These are phyloP conservation scores for Ceratonia siliqua DNA, from an alignment of 306 rosid species.

Conservation along the genomic window DNA sequence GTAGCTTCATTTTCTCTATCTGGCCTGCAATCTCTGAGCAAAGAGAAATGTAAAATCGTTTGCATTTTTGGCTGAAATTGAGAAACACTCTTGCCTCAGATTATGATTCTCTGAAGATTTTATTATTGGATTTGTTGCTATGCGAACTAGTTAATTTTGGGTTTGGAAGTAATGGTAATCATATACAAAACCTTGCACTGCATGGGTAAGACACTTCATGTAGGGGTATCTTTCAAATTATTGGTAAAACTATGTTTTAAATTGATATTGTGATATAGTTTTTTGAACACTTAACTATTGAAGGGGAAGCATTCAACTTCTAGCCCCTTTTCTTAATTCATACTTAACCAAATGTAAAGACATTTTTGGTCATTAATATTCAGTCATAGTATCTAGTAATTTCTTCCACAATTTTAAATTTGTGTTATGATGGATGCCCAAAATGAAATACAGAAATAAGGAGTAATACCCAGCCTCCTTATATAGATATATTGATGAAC, in stretches of 20 bases:
- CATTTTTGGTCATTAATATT: background rate
- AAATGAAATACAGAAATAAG: no score
- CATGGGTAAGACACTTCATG: background rate
- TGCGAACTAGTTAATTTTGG: background rate
- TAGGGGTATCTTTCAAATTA: background rate
- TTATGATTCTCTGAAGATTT: background rate
- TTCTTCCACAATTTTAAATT: background rate
- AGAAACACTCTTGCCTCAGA: background rate
- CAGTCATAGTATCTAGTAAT: background rate
- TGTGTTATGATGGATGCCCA: no score
- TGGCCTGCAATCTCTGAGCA: slow-evolving; percentile 1
- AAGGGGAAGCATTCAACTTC: background rate
- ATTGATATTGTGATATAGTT: background rate
- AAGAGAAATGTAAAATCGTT: background rate
- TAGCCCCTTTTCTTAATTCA: background rate
- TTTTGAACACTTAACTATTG: background rate
- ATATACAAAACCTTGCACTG: background rate
- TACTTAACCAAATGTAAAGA: background rate
- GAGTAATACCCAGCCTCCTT: no score
- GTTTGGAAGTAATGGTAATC: background rate
- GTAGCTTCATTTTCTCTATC: background rate
- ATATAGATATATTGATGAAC: no score
- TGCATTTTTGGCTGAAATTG: background rate
- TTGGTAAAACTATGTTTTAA: background rate
- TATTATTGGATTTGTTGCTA: background rate